Evolutionary conservation across 2,329 filamentous ascomycete genomes (phyloP).

Genomic region (Rachicladosporium sp.): DNA sequence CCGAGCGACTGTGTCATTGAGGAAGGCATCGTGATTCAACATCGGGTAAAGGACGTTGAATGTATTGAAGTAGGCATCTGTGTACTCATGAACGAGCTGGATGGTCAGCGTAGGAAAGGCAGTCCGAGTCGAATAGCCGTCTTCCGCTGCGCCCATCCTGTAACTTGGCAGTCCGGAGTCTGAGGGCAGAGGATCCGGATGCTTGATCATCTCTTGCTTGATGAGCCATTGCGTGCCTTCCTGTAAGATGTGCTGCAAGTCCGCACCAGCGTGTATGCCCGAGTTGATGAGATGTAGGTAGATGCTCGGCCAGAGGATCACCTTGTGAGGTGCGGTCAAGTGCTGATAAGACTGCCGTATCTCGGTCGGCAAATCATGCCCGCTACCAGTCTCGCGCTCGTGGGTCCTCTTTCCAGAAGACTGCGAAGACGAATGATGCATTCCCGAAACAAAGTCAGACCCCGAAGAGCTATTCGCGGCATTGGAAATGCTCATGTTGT

Average conservation of each 20-base stretch:
- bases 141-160: slow-evolving; percentile 19
- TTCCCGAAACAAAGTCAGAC: background rate
- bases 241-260: slow-evolving; percentile 23
- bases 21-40: slow-evolving; percentile 44
- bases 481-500: slow-evolving; percentile 20
- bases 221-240: slow-evolving; percentile 28
- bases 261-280: slow-evolving; percentile 17
- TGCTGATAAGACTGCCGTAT: slow-evolving; percentile 9
- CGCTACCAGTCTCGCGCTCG: background rate
- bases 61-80: slow-evolving; percentile 46
- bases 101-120: slow-evolving; percentile 26
- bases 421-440: background rate
- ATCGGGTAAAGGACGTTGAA: slow-evolving; percentile 49
- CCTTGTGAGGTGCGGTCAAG: slow-evolving; percentile 36
- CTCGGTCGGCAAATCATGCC: background rate
- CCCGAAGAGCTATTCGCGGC: background rate
- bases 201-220: slow-evolving; percentile 21
- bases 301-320: slow-evolving; percentile 35
- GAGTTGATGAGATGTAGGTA: slow-evolving; percentile 24
- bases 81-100: slow-evolving; percentile 38
- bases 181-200: slow-evolving; percentile 11
- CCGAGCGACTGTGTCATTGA: slow-evolving; percentile 33
- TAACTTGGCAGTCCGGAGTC: slow-evolving; percentile 9
- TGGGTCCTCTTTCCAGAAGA: background rate
- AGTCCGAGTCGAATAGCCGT: slow-evolving; percentile 4